Conservation (phyloP, 306 rosid species). For the Glycine soja region DNA sequence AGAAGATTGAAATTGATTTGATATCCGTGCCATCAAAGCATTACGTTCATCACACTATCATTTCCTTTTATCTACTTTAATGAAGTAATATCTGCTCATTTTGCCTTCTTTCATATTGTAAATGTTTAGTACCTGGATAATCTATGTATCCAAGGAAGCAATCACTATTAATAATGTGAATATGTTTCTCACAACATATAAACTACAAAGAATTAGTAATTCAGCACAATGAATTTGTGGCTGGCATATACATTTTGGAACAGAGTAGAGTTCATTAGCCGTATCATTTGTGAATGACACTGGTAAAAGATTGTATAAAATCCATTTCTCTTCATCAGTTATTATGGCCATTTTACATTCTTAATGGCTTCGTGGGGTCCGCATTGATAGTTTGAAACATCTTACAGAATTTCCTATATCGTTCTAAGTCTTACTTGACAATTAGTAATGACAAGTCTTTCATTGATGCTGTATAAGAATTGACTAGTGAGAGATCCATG, state of each 20-base stretch:
- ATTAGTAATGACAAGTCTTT: neutral
- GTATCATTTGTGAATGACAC: constrained; percentile 5
- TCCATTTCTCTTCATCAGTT: neutral
- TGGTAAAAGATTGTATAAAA: neutral
- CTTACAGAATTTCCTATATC: neutral
- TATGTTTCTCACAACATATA: neutral
- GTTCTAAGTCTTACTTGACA: neutral
- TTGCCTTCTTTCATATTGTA: neutral
- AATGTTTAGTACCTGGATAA: neutral
- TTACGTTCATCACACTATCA: neutral
- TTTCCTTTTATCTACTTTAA: neutral
- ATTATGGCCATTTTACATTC: constrained; percentile 11
- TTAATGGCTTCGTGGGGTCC: neutral
- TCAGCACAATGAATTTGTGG: neutral
- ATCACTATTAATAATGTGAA: neutral
- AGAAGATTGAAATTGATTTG: constrained; percentile 25
- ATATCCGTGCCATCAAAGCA: neutral
- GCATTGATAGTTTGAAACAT: constrained; percentile 19
- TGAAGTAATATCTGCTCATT: constrained; percentile 24
- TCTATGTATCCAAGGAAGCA: constrained; percentile 10
- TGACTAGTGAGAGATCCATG: neutral
- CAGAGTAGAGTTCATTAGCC: neutral
- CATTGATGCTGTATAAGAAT: constrained; percentile 15
- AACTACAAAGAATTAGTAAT: neutral
- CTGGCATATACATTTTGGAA: neutral